Base-by-base conservation (phyloP, 345 rosid genomes). In the Bretschneidera sinensis region DNA sequence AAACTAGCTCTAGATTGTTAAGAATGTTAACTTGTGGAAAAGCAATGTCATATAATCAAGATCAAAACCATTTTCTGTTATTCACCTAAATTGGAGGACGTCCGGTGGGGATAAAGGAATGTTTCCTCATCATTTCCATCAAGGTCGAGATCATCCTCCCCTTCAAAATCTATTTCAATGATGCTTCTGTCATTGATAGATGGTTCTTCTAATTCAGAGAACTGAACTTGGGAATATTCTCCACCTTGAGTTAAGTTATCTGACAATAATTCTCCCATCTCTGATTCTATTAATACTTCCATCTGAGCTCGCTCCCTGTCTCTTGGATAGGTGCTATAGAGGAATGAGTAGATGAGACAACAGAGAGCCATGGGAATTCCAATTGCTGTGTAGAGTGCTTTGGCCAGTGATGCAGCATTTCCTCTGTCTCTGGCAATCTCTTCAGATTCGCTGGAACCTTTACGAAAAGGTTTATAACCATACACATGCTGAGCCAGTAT, bases 341-440 rank as follows among this genome's bases (percentile, higher is more conserved):
- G 91, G 62, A 85, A 83, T 0, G 91, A 85, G 71, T 92, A 92
- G 56, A 92, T 81, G 57, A 79, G 59, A 68, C 89, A 87, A 31
- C 98, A 92, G 10, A 81, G 71, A 2, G 83, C 80, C 94, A 89
- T 80, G 16, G 96, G 96, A 62, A 85, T 55, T 54, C 92, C 91
- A 18, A 87, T 84, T 62, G 96, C 82, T 9, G 91, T 51, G 64
- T 87, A 89, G 21, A 92, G 79, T 43, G 96, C 90, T 79, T 79
- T 92, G 17, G 94, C 91, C 50, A 92, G 62, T 14, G 94, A 84
- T 15, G 81, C 80, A 43, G 94, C 97, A 63, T 87, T 92, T 43
- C 65, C 78, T 79, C 94, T 79, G 69, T 87, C 96, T 10, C 80
- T 83, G 9, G 75, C 76, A 47, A 82, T 78, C 74, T 76, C 85